A percentile compares a stretch with the other conserved stretches of the same genome.
Evolutionary conservation across 108 stramenopile species (phyloP).

Genomic region (Cyclotella kingstonii): DNA sequence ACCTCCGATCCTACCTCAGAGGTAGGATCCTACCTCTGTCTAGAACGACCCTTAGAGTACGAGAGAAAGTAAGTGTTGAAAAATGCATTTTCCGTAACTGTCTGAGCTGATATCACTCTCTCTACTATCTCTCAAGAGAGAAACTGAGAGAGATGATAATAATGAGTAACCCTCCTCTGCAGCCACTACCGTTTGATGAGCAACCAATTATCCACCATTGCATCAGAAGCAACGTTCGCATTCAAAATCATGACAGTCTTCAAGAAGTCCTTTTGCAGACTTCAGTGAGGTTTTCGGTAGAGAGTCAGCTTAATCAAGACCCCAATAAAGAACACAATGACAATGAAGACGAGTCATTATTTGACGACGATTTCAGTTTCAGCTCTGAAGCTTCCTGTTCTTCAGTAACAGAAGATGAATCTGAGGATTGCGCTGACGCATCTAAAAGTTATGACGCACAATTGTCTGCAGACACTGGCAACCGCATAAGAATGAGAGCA

Average conservation of each 20-base stretch:
- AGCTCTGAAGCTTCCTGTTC: conserved; percentile 1
- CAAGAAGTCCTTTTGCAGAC: conserved; percentile 18
- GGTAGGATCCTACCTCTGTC: too few relatives aligned
- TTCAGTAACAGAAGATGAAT: background rate
- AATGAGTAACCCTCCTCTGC: conserved; percentile 8
- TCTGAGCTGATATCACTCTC: too few relatives aligned
- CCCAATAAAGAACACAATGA: background rate
- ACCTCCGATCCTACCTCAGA: too few relatives aligned
- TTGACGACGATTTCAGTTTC: background rate
- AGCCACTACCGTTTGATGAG: conserved; percentile 18
- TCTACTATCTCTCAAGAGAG: too few relatives aligned
- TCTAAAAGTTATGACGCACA: background rate
- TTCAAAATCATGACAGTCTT: conserved; percentile 13
- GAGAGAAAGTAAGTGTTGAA: too few relatives aligned
- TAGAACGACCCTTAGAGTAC: too few relatives aligned
- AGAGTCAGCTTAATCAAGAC: conserved; percentile 3
- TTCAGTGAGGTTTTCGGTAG: conserved; percentile 5
- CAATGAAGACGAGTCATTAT: background rate
- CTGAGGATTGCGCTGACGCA: background rate
- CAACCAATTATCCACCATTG: conserved; percentile 10
- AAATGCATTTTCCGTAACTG: too few relatives aligned
- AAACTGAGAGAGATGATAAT: too few relatives aligned
- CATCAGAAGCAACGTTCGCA: conserved; percentile 18
- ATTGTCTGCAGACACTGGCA: background rate
- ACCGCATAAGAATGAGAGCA: conserved; percentile 17